Evolutionary conservation across 2,329 filamentous ascomycete genomes (phyloP), one percentile per base, ranked within the genome.

Genomic region (Emergomyces africanus): DNA sequence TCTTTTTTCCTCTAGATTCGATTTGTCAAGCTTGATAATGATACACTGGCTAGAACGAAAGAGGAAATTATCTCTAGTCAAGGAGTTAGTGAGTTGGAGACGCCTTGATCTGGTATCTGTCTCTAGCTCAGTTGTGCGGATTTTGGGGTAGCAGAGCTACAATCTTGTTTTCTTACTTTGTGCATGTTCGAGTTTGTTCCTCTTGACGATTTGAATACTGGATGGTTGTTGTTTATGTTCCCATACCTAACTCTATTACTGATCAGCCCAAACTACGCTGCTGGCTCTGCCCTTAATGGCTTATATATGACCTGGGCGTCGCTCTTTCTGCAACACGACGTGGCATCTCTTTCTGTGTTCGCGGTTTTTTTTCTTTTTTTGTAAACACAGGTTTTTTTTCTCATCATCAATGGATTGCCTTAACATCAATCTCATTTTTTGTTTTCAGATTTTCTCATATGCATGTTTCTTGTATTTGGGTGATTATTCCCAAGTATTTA

Each of bases 11-110:
- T 39, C 42, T 60, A 75, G 74, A 74, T 75, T 59, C 72, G 73
- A 9, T 75, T 75, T 60, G 68, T 67, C 41, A 69, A 72, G 6
- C 56, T 75, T 54, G 74, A 75, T 48, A 64, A 68, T 37, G 61
- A 66, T 35, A 68, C 68, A 5, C 57, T 74, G 42, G 60, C 54
- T 15, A 70, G 68, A 3, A 63, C 74, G 50, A 75, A 72, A 61
- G 68, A 72, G 60, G 71, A 67, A 60, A 71, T 75, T 50, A 64
- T 70, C 55, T 66, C 68, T 30, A 66, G 64, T 48, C 64, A 63
- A 58, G 44, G n/a, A 35, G 39, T 18, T 20, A 33, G 39, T 12
- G 39, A 55, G 8, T 12, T 35, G 39, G 33, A 54, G 12, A 39
- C 30, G 39, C n/a, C 50, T 23, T 25, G 50, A 54, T 28, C 23